phyloP scores from a whole-genome alignment of 1,284 basidiomycete genomes.

The Puccinia hordei region DNA sequence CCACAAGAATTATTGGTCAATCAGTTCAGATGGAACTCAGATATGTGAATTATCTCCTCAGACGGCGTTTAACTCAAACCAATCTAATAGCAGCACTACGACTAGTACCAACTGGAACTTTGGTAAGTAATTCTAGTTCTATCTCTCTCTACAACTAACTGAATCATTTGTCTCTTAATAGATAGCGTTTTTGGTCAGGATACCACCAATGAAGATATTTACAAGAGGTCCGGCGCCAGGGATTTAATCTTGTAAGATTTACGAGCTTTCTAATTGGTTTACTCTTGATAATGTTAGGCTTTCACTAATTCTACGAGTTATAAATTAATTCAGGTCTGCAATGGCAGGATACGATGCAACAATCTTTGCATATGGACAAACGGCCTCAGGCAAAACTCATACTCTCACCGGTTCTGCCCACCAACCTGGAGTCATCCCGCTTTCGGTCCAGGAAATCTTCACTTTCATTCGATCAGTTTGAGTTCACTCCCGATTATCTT shows the following conservation, averaged over 20 bases:
- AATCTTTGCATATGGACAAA: slow-evolving; percentile 84
- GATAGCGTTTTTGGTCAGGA: slow-evolving; percentile 28
- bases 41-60: slow-evolving; percentile 1
- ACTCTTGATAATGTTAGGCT: too few relatives aligned
- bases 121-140: background rate
- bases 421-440: slow-evolving; percentile 91
- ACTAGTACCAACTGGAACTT: background rate
- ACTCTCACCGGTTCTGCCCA: slow-evolving; percentile 78
- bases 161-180: background rate
- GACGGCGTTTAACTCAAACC: background rate
- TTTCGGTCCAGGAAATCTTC: slow-evolving; percentile 70
- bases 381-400: slow-evolving; percentile 88
- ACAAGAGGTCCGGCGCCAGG: slow-evolving; percentile 19
- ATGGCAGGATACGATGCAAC: slow-evolving; percentile 97
- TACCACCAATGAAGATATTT: slow-evolving; percentile 19
- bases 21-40: slow-evolving; percentile 2
- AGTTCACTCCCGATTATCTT: background rate
- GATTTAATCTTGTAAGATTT: slow-evolving; percentile 24
- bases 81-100: background rate
- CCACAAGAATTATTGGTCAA: slow-evolving; percentile 12
- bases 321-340: slow-evolving; percentile 66
- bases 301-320: slow-evolving; percentile 58
- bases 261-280: too few relatives aligned
- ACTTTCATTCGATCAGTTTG: slow-evolving; percentile 54
- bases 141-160: background rate